Evolutionary conservation across 441 rosid genomes (phyloP).

Genomic region (Euphorbia schlechtendalii): DNA sequence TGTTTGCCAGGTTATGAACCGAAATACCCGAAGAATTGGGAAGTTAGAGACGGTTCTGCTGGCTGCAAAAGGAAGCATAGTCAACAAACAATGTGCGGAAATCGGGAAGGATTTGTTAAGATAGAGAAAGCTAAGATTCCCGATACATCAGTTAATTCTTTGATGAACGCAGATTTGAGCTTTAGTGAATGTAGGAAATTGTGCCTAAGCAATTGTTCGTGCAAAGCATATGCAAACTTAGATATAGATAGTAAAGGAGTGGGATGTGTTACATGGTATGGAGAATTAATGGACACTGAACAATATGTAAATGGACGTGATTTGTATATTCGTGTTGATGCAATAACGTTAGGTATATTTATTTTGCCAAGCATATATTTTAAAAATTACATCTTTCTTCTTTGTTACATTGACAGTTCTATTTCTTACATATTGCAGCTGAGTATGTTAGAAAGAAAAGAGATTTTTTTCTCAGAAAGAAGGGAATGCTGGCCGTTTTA

Average conservation of each 20-base stretch:
- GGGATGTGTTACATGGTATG: slow-evolving; percentile 25
- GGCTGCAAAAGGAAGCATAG: slow-evolving; percentile 22
- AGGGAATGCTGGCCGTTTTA: slow-evolving; percentile 1
- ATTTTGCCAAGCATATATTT: no score
- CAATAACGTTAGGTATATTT: slow-evolving; percentile 9
- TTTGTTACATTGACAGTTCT: neutral
- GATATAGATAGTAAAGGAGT: neutral
- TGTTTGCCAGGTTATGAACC: slow-evolving; percentile 24
- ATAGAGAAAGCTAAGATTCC: slow-evolving; percentile 20
- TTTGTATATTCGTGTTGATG: slow-evolving; percentile 17
- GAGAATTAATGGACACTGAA: slow-evolving; percentile 15
- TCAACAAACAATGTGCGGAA: slow-evolving; percentile 9
- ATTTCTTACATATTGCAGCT: slow-evolving; percentile 8
- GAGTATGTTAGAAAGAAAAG: neutral
- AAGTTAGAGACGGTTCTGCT: slow-evolving; percentile 14
- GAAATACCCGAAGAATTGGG: neutral
- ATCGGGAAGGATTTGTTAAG: slow-evolving; percentile 24
- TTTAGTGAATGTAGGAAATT: slow-evolving; percentile 13
- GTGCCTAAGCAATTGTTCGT: slow-evolving; percentile 26
- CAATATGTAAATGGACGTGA: slow-evolving; percentile 2
- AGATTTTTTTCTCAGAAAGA: slow-evolving; percentile 1
- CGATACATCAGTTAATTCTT: slow-evolving; percentile 13
- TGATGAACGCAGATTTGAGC: slow-evolving; percentile 3
- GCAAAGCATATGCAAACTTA: slow-evolving; percentile 12
- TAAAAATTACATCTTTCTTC: neutral